Percentiles rank a stretch among this genome's conserved stretches.
Evolutionary conservation across 306 rosid genomes (phyloP).

Genomic region (Fragaria ananassa): DNA sequence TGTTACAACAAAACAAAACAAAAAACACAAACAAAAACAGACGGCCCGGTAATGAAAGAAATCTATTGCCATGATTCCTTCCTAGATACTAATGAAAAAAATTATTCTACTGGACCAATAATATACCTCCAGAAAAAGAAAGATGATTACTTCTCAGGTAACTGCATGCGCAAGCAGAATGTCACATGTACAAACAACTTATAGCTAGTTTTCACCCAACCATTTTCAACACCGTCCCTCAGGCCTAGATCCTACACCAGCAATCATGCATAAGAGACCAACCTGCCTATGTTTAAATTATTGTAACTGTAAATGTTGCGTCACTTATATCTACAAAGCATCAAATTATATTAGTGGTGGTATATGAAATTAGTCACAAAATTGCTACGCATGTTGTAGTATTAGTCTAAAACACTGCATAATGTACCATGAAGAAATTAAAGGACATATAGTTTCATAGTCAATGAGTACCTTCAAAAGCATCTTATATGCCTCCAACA

Average conservation of each 20-base stretch:
- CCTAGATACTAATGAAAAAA: no score
- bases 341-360: no score
- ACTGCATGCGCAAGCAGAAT: neutral
- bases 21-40: no score
- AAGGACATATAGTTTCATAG: neutral
- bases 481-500: constrained; percentile 92
- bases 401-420: neutral
- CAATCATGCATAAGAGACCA: neutral
- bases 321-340: no score
- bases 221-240: neutral
- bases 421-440: neutral
- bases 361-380: neutral
- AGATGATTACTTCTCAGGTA: no score
- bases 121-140: no score
- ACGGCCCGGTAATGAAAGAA: no score
- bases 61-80: no score
- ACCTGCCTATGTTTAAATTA: neutral
- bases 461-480: constrained; percentile 68
- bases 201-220: neutral
- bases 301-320: no score
- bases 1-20: no score
- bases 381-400: no score
- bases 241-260: neutral
- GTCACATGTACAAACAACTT: neutral
- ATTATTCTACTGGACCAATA: no score